phyloP scores from a whole-genome alignment of 1,284 basidiomycete species.

The Ustilago lituana region DNA sequence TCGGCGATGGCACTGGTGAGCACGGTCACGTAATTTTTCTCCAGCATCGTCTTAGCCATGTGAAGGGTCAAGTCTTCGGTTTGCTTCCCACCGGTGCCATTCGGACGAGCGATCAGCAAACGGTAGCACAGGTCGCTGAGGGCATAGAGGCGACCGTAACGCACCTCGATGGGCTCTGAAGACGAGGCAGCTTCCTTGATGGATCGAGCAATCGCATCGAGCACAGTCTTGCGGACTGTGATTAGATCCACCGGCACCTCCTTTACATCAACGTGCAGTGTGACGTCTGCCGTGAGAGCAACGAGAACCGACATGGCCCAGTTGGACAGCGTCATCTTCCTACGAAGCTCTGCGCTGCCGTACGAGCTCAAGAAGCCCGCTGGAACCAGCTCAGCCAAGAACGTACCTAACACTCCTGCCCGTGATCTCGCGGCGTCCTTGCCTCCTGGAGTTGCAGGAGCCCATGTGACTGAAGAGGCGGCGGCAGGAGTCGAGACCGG shows the following conservation, averaged over 20 bases:
- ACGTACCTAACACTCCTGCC: constrained; percentile 50
- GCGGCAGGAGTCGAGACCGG: constrained; percentile 75
- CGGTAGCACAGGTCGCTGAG: constrained; percentile 88
- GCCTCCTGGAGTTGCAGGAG: constrained; percentile 57
- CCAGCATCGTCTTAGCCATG: constrained; percentile 96
- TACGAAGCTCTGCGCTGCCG: constrained; percentile 60
- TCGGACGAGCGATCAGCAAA: constrained; percentile 80
- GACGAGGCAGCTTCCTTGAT: constrained; percentile 80
- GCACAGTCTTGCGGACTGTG: constrained; percentile 85
- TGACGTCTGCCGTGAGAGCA: constrained; percentile 86
- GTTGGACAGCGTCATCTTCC: constrained; percentile 66
- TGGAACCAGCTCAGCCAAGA: constrained; percentile 65
- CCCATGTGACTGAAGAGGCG: constrained; percentile 78
- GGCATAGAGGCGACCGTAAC: constrained; percentile 88
- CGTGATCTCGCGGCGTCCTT: constrained; percentile 25
- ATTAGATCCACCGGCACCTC: constrained; percentile 77
- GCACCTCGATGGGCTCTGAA: constrained; percentile 77
- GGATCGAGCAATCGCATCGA: constrained; percentile 86
- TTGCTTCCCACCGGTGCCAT: constrained; percentile 64
- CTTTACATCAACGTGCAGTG: constrained; percentile 75
- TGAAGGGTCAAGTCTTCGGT: constrained; percentile 85
- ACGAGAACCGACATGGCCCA: constrained; percentile 93
- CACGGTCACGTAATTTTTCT: constrained; percentile 93
- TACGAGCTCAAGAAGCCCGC: constrained; percentile 61
- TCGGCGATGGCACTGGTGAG: constrained; percentile 90